Percentiles rank a stretch among this genome's conserved stretches.
Conservation (phyloP, 164 flowering plant species). For the Hamamelis virginiana region DNA sequence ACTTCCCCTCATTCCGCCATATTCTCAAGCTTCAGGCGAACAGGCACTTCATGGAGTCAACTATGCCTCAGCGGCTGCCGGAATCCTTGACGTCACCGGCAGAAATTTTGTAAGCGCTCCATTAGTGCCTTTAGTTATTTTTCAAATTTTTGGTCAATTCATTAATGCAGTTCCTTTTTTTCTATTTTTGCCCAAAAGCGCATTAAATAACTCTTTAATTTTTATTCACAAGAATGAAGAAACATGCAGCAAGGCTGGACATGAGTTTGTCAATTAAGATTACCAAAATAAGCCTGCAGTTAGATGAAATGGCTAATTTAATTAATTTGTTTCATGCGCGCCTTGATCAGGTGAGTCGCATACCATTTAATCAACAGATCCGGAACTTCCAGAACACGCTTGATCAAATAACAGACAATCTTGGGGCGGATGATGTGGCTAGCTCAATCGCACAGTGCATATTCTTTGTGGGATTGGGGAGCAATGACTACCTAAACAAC, state of each 20-base stretch:
- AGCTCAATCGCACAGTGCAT: constrained; percentile 44
- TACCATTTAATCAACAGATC: constrained; percentile 84
- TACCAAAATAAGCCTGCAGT: too few relatives aligned
- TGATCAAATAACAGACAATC: constrained; percentile 57
- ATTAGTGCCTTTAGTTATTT: too few relatives aligned
- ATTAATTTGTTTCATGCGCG: background rate
- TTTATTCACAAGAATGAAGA: too few relatives aligned
- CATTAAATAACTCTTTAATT: too few relatives aligned
- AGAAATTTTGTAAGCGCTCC: constrained; percentile 68
- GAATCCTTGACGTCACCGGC: constrained; percentile 86
- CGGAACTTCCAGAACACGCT: constrained; percentile 72
- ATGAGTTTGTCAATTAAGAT: too few relatives aligned
- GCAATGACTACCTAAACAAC: constrained; percentile 98
- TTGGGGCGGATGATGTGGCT: constrained; percentile 57
- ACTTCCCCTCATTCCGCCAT: constrained; percentile 65
- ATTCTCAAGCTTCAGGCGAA: constrained; percentile 50
- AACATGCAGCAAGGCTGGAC: too few relatives aligned
- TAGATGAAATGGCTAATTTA: too few relatives aligned
- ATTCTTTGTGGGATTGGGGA: constrained; percentile 96
- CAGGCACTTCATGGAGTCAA: constrained; percentile 74
- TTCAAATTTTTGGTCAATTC: too few relatives aligned
- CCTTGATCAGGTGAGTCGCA: constrained; percentile 61
- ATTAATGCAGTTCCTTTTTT: too few relatives aligned
- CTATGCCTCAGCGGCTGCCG: constrained; percentile 96
- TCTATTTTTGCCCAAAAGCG: too few relatives aligned